These are phyloP conservation scores for Gentiana straminea DNA, from an alignment of 257 asterid genomes.

Conservation along the genomic window DNA sequence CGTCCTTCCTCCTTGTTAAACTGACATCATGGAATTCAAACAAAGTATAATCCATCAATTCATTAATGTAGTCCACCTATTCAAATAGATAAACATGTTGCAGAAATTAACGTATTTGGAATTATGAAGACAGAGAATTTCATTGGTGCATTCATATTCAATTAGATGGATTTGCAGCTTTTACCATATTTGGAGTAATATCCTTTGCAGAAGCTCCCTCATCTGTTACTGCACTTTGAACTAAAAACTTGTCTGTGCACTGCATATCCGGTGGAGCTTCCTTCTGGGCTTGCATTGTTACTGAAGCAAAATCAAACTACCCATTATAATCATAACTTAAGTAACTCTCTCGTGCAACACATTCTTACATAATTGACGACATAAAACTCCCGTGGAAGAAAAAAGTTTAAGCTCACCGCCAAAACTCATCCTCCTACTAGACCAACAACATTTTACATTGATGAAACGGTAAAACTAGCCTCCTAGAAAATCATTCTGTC, in stretches of 20 bases:
- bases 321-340: not conserved
- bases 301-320: conserved; percentile 30
- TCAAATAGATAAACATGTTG: not conserved
- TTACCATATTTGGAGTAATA: conserved; percentile 75
- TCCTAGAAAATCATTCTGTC: not conserved
- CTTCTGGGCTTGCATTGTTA: conserved; percentile 98
- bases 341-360: not conserved
- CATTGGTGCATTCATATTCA: too few species aligned
- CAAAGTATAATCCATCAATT: conserved; percentile 1
- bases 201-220: conserved; percentile 61
- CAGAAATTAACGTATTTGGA: too few species aligned
- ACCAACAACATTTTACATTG: too few species aligned
- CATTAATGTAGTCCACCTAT: not conserved
- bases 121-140: too few species aligned
- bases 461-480: too few species aligned
- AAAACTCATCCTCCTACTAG: too few species aligned
- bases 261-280: conserved; percentile 87
- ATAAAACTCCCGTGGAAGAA: too few species aligned
- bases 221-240: conserved; percentile 56
- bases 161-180: not conserved
- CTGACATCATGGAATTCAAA: conserved; percentile 25
- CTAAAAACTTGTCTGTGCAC: conserved; percentile 96
- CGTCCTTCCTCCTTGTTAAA: conserved; percentile 85
- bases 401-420: too few species aligned
- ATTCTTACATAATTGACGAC: too few species aligned